Conservation (phyloP, 352 stramenopile species). For the Phytophthora rubi region DNA sequence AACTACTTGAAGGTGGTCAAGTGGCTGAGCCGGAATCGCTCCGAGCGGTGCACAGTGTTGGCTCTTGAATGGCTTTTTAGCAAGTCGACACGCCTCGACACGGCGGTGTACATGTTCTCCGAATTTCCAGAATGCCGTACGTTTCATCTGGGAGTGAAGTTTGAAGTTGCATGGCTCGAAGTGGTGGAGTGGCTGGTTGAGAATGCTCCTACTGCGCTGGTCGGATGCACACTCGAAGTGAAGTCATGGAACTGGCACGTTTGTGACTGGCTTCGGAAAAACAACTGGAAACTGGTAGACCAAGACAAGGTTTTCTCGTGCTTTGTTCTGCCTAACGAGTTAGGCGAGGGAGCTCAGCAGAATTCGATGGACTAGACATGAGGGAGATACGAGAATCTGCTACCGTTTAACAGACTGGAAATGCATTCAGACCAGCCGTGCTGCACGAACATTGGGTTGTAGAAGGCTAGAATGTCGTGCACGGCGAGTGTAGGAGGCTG, state of each 20-base stretch:
- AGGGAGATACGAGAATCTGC: not conserved
- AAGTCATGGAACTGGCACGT: not conserved
- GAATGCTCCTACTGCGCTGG: not conserved
- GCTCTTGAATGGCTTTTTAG: not conserved
- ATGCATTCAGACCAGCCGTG: too few relatives aligned
- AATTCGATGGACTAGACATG: not conserved
- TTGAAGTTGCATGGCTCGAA: not conserved
- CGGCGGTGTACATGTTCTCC: not conserved
- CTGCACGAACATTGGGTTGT: too few relatives aligned
- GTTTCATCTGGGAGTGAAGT: not conserved
- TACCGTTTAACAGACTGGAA: too few relatives aligned
- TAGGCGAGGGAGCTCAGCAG: not conserved
- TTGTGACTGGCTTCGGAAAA: not conserved
- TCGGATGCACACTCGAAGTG: not conserved
- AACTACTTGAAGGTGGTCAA: too few relatives aligned
- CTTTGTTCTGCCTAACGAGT: not conserved
- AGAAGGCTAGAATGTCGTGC: too few relatives aligned
- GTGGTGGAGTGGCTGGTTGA: not conserved
- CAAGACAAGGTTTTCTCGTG: not conserved
- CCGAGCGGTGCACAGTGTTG: not conserved
- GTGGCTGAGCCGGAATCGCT: too few relatives aligned
- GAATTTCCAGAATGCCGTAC: not conserved
- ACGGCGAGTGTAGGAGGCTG: too few relatives aligned
- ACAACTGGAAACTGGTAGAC: not conserved
- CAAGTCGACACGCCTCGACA: not conserved